A percentile compares a stretch with the other conserved stretches of the same genome.
Conservation (phyloP, 352 stramenopile species). For the Phytophthora megakarya region DNA sequence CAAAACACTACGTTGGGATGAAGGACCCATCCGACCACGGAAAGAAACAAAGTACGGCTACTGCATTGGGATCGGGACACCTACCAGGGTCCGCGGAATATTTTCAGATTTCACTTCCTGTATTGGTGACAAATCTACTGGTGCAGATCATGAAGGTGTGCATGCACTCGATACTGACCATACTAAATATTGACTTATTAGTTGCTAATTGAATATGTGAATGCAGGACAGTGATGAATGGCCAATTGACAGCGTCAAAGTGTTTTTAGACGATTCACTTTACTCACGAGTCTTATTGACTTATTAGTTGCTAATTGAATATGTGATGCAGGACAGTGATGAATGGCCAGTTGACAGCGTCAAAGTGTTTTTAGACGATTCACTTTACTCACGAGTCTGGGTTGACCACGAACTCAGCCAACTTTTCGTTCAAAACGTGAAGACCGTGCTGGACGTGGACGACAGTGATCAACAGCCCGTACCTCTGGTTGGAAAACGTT, state of each 20-base stretch:
- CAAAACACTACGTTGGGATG: slow-evolving; percentile 73
- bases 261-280: slow-evolving; percentile 87
- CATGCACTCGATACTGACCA: neutral
- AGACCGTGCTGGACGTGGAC: slow-evolving; percentile 55
- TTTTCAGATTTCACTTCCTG: slow-evolving; percentile 64
- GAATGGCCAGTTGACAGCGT: slow-evolving; percentile 82
- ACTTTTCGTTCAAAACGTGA: slow-evolving; percentile 80
- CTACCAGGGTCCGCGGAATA: slow-evolving; percentile 35
- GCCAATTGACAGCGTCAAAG: slow-evolving; percentile 85
- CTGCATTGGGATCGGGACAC: slow-evolving; percentile 26
- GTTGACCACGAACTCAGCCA: slow-evolving; percentile 85
- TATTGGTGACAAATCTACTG: slow-evolving; percentile 76
- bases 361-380: slow-evolving; percentile 89
- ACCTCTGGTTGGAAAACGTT: slow-evolving; percentile 49
- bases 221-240: slow-evolving; percentile 53
- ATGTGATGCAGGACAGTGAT: slow-evolving; percentile 35
- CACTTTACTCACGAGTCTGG: slow-evolving; percentile 78
- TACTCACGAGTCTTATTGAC: too few species aligned
- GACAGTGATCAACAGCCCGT: slow-evolving; percentile 19
- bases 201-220: neutral
- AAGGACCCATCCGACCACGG: slow-evolving; percentile 44
- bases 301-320: neutral
- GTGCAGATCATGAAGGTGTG: slow-evolving; percentile 67
- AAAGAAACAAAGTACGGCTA: slow-evolving; percentile 32
- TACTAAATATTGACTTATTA: neutral